A percentile compares a stretch with the other conserved stretches of the same genome.
Conservation (phyloP, 2,329 filamentous ascomycete species). For the Cladophialophora carrionii region DNA sequence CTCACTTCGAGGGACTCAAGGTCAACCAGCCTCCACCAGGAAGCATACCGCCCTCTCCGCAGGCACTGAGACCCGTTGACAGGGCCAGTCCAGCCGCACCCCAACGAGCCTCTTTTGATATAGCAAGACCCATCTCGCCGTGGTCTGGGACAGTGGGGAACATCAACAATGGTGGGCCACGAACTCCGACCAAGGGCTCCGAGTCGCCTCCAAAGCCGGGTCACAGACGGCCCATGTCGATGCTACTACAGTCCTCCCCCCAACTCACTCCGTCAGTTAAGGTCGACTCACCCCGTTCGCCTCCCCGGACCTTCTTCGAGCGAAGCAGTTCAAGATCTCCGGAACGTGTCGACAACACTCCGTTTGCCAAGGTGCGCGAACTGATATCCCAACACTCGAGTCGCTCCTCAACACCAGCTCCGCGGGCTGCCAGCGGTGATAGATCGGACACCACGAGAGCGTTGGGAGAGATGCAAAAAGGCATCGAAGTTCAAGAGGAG, state of each 20-base stretch:
- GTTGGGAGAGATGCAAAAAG: neutral
- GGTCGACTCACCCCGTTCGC: slow-evolving; percentile 51
- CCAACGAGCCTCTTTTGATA: slow-evolving; percentile 48
- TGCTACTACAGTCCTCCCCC: slow-evolving; percentile 49
- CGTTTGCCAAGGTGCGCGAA: slow-evolving; percentile 34
- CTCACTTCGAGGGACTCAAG: slow-evolving; percentile 55
- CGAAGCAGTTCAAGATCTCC: slow-evolving; percentile 36
- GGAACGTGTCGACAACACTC: slow-evolving; percentile 33
- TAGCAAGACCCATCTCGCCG: slow-evolving; percentile 47
- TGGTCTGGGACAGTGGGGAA: slow-evolving; percentile 43
- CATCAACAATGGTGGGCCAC: slow-evolving; percentile 35
- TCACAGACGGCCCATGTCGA: slow-evolving; percentile 58
- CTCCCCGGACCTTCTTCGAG: slow-evolving; percentile 43
- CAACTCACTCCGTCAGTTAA: slow-evolving; percentile 49
- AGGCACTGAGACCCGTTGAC: slow-evolving; percentile 41
- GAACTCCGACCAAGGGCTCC: slow-evolving; percentile 39
- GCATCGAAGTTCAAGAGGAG: slow-evolving; percentile 1
- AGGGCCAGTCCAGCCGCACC: slow-evolving; percentile 40
- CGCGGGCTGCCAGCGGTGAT: slow-evolving; percentile 27
- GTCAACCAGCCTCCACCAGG: slow-evolving; percentile 34
- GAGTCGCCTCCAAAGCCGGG: slow-evolving; percentile 61
- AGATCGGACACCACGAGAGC: slow-evolving; percentile 9
- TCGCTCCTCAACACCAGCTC: slow-evolving; percentile 34
- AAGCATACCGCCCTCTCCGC: slow-evolving; percentile 41
- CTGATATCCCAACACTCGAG: slow-evolving; percentile 37